Conservation (phyloP, 2,329 filamentous ascomycete genomes). For the Aphanoascus verrucosus region DNA sequence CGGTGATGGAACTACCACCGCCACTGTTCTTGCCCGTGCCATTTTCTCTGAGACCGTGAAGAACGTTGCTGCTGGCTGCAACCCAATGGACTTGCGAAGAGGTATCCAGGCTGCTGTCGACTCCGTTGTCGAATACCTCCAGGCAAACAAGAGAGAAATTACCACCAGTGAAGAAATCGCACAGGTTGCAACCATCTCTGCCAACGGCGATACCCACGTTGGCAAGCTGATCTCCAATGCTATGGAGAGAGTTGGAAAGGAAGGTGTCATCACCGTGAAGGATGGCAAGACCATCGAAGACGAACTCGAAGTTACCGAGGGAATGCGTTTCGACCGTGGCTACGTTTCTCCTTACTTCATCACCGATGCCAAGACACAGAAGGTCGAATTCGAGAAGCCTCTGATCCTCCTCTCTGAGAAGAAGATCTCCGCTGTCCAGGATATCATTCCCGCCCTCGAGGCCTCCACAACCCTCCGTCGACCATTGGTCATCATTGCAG, state of each 20-base stretch:
- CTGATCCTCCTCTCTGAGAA: constrained; percentile 97
- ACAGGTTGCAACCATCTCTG: constrained; percentile 95
- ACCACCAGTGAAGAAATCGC: constrained; percentile 95
- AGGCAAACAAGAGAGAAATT: constrained; percentile 94
- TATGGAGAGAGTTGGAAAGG: constrained; percentile 99
- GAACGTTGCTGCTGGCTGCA: constrained; percentile 98
- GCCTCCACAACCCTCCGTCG: constrained; percentile 90
- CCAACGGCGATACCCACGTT: constrained; percentile 92
- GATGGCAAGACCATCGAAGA: constrained; percentile 98
- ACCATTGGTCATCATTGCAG: constrained; percentile 94
- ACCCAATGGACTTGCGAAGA: constrained; percentile 96
- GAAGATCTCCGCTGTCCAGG: constrained; percentile 99
- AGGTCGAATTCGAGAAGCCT: constrained; percentile 99
- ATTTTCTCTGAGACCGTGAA: constrained; percentile 99
- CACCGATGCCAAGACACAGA: constrained; percentile 95
- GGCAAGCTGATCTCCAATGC: constrained; percentile 92
- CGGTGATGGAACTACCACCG: constrained; percentile 96
- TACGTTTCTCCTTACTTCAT: constrained; percentile 99
- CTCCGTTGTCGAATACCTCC: constrained; percentile 84
- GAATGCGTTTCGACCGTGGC: constrained; percentile 99
- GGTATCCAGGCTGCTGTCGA: constrained; percentile 96
- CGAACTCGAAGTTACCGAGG: constrained; percentile 97
- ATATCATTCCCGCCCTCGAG: constrained; percentile 96
- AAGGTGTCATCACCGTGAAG: constrained; percentile 99
- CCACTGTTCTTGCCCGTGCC: constrained; percentile 88